Evolutionary conservation across 768 basidiomycete genomes (phyloP).

Genomic region (Asterophora lycoperdoides): DNA sequence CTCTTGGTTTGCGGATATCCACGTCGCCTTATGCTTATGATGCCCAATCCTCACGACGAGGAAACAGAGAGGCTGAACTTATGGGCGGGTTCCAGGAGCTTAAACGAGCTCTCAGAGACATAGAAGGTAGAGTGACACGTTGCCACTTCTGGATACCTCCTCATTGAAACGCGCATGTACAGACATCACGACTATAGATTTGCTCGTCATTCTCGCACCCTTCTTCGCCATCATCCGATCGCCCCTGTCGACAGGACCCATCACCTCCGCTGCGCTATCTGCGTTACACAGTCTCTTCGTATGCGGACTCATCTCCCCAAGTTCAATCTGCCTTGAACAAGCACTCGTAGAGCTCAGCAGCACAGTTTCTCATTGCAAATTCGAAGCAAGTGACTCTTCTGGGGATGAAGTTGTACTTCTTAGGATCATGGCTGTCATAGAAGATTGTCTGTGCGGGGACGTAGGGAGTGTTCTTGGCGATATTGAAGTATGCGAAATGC

Average conservation of each 20-base stretch:
- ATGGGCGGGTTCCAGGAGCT: constrained; percentile 89
- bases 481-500: constrained; percentile 95
- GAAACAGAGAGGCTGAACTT: constrained; percentile 73
- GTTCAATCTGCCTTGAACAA: constrained; percentile 51
- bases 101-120: constrained; percentile 65
- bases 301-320: constrained; percentile 63
- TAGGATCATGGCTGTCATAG: constrained; percentile 86
- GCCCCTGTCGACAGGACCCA: constrained; percentile 92
- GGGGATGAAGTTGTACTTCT: constrained; percentile 95
- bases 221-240: constrained; percentile 94
- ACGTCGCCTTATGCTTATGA: constrained; percentile 39
- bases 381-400: constrained; percentile 96
- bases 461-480: constrained; percentile 79
- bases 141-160: constrained; percentile 4
- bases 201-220: constrained; percentile 68
- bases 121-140: constrained; percentile 48
- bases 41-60: constrained; percentile 41
- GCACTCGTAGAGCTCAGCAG: constrained; percentile 82
- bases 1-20: constrained; percentile 68
- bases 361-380: constrained; percentile 93
- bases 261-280: constrained; percentile 90
- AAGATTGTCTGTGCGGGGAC: constrained; percentile 69
- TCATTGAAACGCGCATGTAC: constrained; percentile 1
- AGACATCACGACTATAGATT: constrained; percentile 59
- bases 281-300: constrained; percentile 86